Base-by-base conservation (phyloP, 768 basidiomycete species). In the Kwoniella mangroviensis region DNA sequence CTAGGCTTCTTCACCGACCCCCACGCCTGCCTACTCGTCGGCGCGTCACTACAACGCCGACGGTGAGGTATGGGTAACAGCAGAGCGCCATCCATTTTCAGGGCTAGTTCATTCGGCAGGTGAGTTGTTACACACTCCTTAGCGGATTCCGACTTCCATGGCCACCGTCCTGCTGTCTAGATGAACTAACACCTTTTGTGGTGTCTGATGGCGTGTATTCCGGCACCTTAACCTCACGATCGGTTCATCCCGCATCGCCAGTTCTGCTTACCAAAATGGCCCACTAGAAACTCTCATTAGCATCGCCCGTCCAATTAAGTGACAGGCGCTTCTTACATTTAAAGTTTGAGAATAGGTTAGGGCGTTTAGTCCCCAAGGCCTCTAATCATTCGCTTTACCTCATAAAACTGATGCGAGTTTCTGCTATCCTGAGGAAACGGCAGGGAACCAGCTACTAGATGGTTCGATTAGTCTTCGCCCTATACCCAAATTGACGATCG, bases 401-500 rank as follows among this genome's bases (percentile, higher is more conserved):
- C 86, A 86, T 85, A 86, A 85, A 84, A 77, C 85, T 84, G 86
- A 86, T 85, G 84, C 81, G 86, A 87, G 87, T 85, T 58, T 67
- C 56, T 64, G 63, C 63, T 64, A 64, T 64, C 63, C 63, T 64
- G 63, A 64, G 63, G 56, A 28, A 57, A 57, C 89, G 89, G 43
- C 43, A 45, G 26, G 26, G 43, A 45, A 45, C 43, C 43, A 45
- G 43, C 43, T 45, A 45, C 43, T 91, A 90, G 87, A 91, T 90
- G 90, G 90, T 91, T 77, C 90, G 90, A 92, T 92, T 91, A 90
- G 91, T 92, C 91, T 92, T 92, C n/a, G n/a, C 91, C 91, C 91
- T 91, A 92, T 91, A 91, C 90, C 90, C 91, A 91, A 90, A 90
- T 92, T 90, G 89, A 91, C 90, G 89, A 92, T 91, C 89, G 90